These are phyloP conservation scores for Ambrosia hybrid DNA, from an alignment of 140 eudicot species.

Conservation along the genomic window DNA sequence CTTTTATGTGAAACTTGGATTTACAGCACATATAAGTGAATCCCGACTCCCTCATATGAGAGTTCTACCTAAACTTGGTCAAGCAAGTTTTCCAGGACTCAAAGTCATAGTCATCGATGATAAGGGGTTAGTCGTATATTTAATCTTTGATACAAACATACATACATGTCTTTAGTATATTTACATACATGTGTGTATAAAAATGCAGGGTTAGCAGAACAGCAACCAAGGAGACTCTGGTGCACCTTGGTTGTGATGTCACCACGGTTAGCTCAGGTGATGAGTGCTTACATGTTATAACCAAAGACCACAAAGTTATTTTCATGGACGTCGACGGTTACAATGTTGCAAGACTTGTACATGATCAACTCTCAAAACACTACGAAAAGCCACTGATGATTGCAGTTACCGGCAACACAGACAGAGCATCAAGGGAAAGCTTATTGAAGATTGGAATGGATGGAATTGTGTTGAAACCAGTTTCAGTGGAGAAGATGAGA, in stretches of 20 bases:
- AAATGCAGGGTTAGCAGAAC: too few relatives aligned
- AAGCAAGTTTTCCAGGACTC: constrained; percentile 59
- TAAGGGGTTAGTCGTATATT: constrained; percentile 56
- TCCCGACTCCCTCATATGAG: constrained; percentile 44
- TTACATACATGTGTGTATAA: too few relatives aligned
- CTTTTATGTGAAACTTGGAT: constrained; percentile 76
- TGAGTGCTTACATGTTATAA: constrained; percentile 62
- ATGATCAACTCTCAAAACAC: constrained; percentile 52
- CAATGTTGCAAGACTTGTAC: constrained; percentile 62
- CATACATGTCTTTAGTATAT: not conserved
- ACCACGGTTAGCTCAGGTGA: constrained; percentile 64
- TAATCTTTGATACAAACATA: constrained; percentile 6
- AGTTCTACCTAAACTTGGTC: constrained; percentile 42
- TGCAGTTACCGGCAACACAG: constrained; percentile 65
- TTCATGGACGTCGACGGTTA: constrained; percentile 64
- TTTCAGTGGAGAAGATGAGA: constrained; percentile 88
- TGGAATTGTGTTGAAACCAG: constrained; percentile 73
- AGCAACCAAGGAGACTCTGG: constrained; percentile 72
- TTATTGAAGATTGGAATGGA: constrained; percentile 76
- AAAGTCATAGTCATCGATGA: constrained; percentile 84
- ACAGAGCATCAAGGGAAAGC: constrained; percentile 51
- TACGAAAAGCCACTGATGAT: constrained; percentile 64
- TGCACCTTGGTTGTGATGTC: constrained; percentile 87
- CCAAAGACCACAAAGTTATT: constrained; percentile 70
- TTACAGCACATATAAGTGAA: constrained; percentile 56